phyloP scores from a whole-genome alignment of 2,329 filamentous ascomycete species.

The Hypoxylon sp. region DNA sequence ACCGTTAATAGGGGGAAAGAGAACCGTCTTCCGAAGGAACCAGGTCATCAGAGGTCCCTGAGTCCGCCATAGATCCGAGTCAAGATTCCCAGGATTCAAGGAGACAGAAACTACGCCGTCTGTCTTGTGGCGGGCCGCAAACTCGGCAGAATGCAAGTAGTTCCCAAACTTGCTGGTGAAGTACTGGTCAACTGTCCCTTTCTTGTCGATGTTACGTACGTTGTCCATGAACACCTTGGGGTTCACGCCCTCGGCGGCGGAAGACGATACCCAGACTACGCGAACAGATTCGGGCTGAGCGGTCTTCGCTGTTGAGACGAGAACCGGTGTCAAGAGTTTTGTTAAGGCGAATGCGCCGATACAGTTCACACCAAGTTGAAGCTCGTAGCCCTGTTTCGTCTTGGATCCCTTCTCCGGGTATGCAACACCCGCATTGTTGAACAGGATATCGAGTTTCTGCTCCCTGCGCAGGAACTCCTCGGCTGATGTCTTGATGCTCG shows the following conservation, averaged over 20 bases:
- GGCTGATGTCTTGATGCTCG: conserved; percentile 56
- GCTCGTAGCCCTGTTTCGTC: conserved; percentile 42
- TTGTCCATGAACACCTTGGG: conserved; percentile 40
- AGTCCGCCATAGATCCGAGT: conserved; percentile 57
- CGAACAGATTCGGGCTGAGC: conserved; percentile 50
- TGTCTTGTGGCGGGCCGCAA: conserved; percentile 28
- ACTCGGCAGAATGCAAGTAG: conserved; percentile 39
- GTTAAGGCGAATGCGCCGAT: conserved; percentile 38
- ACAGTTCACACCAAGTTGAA: conserved; percentile 38
- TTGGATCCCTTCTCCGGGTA: conserved; percentile 46
- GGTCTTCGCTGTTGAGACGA: conserved; percentile 49
- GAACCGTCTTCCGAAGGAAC: conserved; percentile 38
- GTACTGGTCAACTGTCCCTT: conserved; percentile 23
- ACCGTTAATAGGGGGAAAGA: conserved; percentile 56
- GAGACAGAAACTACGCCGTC: conserved; percentile 54
- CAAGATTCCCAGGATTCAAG: conserved; percentile 59
- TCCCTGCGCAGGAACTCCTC: conserved; percentile 56
- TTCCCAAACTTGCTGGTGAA: conserved; percentile 41
- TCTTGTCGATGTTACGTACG: conserved; percentile 35
- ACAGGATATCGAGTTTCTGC: conserved; percentile 57
- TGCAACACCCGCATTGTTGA: conserved; percentile 58
- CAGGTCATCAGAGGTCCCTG: conserved; percentile 35
- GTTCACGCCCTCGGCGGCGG: conserved; percentile 47
- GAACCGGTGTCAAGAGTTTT: conserved; percentile 35
- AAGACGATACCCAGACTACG: conserved; percentile 54